These are phyloP conservation scores for Penium margaritaceum DNA, from an alignment of 139 green algal species.

Conservation along the genomic window DNA sequence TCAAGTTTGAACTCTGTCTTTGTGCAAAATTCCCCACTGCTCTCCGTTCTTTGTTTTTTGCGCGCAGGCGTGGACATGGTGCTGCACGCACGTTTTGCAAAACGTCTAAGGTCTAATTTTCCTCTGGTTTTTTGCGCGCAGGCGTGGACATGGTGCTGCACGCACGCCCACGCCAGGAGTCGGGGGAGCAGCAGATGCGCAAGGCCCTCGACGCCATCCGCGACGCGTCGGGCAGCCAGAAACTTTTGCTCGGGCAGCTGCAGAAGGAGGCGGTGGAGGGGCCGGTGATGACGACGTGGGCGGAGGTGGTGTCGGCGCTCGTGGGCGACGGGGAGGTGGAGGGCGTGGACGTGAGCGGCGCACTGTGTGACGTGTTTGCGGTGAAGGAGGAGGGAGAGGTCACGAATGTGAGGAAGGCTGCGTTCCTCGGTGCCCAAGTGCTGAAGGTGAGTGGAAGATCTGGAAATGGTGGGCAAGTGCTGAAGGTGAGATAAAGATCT, in stretches of 20 bases:
- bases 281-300: slow-evolving; percentile 36
- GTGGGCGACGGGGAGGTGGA: slow-evolving; percentile 43
- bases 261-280: slow-evolving; percentile 41
- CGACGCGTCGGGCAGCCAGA: background rate
- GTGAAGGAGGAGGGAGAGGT: slow-evolving; percentile 76
- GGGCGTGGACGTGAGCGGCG: slow-evolving; percentile 50
- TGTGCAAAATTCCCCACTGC: too few relatives aligned
- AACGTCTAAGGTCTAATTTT: too few relatives aligned
- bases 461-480: slow-evolving; percentile 70
- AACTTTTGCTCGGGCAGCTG: slow-evolving; percentile 19
- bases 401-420: slow-evolving; percentile 77
- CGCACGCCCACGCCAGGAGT: slow-evolving; percentile 69
- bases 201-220: slow-evolving; percentile 13
- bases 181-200: slow-evolving; percentile 54
- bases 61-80: too few relatives aligned
- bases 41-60: too few relatives aligned
- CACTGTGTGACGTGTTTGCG: slow-evolving; percentile 63
- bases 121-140: too few relatives aligned
- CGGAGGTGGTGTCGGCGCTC: background rate
- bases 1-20: too few relatives aligned
- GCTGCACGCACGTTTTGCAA: too few relatives aligned
- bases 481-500: slow-evolving; percentile 77
- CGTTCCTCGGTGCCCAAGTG: slow-evolving; percentile 51
- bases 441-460: slow-evolving; percentile 24
- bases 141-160: slow-evolving; percentile 49